Conservation (phyloP, 176 grass and related monocot genomes). For the Puya raimondii region DNA sequence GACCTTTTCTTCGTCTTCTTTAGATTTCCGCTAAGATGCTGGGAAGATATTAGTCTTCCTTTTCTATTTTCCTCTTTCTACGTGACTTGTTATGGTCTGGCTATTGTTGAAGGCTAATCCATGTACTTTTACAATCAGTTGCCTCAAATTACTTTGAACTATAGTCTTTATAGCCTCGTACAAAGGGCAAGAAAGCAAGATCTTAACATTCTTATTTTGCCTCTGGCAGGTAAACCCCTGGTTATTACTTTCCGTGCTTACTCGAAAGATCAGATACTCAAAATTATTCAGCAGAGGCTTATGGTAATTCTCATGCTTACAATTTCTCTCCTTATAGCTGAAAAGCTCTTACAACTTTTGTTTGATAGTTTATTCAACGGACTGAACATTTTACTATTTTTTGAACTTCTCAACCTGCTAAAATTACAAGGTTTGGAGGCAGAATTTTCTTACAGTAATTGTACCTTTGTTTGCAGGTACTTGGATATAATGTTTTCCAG, state of each 20-base stretch:
- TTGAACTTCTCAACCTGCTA: background rate
- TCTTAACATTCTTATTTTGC: constrained; percentile 12
- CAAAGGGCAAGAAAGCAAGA: background rate
- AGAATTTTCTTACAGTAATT: background rate
- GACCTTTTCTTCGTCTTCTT: background rate
- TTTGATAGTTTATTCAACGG: too few species aligned
- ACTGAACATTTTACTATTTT: too few species aligned
- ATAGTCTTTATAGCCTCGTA: background rate
- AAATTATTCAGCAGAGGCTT: constrained; percentile 77
- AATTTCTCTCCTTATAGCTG: background rate
- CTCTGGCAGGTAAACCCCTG: constrained; percentile 66
- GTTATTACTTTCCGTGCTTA: constrained; percentile 83
- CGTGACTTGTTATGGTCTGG: too few species aligned
- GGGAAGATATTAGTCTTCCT: background rate
- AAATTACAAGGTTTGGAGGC: background rate
- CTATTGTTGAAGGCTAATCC: too few species aligned
- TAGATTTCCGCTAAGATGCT: too few species aligned
- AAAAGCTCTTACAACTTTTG: background rate
- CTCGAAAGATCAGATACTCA: constrained; percentile 79
- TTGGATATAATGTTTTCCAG: constrained; percentile 75
- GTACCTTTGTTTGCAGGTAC: constrained; percentile 40
- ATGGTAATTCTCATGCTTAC: constrained; percentile 32
- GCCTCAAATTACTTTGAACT: too few species aligned
- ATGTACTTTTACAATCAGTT: too few species aligned
- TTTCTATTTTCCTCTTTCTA: background rate